Percentiles rank a stretch among this genome's conserved stretches.
These are phyloP conservation scores for Claviceps monticola DNA, from an alignment of 2,329 filamentous ascomycete genomes.

Conservation along the genomic window DNA sequence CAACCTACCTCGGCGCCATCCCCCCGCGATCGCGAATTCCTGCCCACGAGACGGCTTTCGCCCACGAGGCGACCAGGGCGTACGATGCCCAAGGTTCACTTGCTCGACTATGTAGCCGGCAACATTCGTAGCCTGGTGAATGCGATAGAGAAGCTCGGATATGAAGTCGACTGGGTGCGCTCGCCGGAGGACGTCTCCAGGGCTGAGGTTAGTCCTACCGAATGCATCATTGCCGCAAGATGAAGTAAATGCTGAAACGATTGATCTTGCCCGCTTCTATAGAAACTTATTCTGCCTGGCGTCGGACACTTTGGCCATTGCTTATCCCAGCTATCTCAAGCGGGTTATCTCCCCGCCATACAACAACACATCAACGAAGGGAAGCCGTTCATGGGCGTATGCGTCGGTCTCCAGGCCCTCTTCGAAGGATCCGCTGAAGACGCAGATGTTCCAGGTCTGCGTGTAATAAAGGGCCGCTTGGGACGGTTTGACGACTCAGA, in stretches of 20 bases:
- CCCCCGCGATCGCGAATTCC: neutral
- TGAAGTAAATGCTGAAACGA: neutral
- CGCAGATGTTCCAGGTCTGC: slow-evolving; percentile 56
- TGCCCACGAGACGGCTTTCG: neutral
- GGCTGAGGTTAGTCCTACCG: slow-evolving; percentile 51
- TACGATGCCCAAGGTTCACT: slow-evolving; percentile 62
- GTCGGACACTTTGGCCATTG: slow-evolving; percentile 98
- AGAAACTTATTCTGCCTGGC: slow-evolving; percentile 90
- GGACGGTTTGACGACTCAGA: slow-evolving; percentile 60
- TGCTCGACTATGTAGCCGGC: slow-evolving; percentile 83
- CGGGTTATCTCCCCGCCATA: slow-evolving; percentile 75
- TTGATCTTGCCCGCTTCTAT: slow-evolving; percentile 3
- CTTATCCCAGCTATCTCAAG: slow-evolving; percentile 65
- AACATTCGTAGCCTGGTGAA: slow-evolving; percentile 95
- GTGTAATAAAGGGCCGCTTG: slow-evolving; percentile 56
- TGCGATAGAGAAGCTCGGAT: slow-evolving; percentile 91
- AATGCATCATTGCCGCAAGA: neutral
- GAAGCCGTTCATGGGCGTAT: slow-evolving; percentile 98
- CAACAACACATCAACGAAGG: slow-evolving; percentile 69
- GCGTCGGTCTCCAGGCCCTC: slow-evolving; percentile 82
- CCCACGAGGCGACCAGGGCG: slow-evolving; percentile 2
- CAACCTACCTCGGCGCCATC: neutral
- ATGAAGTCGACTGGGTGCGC: slow-evolving; percentile 82
- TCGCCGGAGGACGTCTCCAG: slow-evolving; percentile 70
- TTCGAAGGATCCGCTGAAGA: slow-evolving; percentile 80